phyloP scores from a whole-genome alignment of 2,329 filamentous ascomycete species.

The Emericellopsis atlantica region DNA sequence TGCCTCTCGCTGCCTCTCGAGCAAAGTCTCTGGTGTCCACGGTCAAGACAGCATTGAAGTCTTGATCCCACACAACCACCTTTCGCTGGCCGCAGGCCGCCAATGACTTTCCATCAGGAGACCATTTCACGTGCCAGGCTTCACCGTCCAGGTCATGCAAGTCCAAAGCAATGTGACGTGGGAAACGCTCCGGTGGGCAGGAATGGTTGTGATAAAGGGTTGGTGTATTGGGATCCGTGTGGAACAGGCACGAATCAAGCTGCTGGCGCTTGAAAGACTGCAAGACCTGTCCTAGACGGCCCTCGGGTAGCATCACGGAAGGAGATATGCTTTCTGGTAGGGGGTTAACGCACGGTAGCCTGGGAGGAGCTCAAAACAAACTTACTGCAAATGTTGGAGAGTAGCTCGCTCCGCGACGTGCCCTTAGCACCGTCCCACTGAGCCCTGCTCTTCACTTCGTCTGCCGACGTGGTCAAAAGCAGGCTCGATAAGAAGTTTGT shows the following conservation, averaged over 20 bases:
- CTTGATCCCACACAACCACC: conserved; percentile 73
- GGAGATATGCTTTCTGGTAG: conserved; percentile 73
- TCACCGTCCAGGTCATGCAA: conserved; percentile 66
- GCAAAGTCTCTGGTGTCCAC: conserved; percentile 43
- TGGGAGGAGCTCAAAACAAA: conserved; percentile 3
- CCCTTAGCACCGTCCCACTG: conserved; percentile 76
- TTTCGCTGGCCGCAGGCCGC: conserved; percentile 71
- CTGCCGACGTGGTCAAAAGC: conserved; percentile 73
- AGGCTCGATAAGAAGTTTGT: conserved; percentile 78
- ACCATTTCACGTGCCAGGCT: conserved; percentile 87
- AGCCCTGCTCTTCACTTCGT: conserved; percentile 65
- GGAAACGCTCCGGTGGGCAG: conserved; percentile 72
- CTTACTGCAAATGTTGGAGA: conserved; percentile 76
- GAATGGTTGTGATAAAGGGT: conserved; percentile 83
- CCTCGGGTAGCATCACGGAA: conserved; percentile 91
- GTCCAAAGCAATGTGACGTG: conserved; percentile 56
- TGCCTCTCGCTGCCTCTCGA: conserved; percentile 16
- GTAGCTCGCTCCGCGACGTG: conserved; percentile 57
- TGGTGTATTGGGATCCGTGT: conserved; percentile 66
- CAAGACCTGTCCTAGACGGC: conserved; percentile 69
- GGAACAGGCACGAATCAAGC: conserved; percentile 74
- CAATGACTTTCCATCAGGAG: conserved; percentile 69
- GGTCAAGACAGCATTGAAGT: conserved; percentile 50
- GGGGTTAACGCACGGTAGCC: conserved; percentile 3
- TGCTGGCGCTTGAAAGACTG: conserved; percentile 76